These are phyloP conservation scores for Xanthoceras sorbifolium DNA, from an alignment of 345 rosid genomes.

Conservation along the genomic window DNA sequence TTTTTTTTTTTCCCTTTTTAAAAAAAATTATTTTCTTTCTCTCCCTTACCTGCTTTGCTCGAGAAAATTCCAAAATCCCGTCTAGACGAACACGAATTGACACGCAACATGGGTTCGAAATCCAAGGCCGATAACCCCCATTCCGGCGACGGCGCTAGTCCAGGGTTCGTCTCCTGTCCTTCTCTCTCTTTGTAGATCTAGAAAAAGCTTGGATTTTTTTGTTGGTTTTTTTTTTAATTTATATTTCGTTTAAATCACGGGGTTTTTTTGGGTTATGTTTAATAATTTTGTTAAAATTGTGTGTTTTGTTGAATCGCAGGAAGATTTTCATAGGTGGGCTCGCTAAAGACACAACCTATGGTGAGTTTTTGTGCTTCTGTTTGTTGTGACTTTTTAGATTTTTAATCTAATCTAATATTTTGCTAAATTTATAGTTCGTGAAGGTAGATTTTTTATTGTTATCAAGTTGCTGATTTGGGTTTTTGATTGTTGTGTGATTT, in stretches of 20 bases:
- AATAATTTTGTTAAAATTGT: not conserved
- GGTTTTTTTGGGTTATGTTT: not conserved
- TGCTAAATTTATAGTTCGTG: not conserved
- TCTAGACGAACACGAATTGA: too few species aligned
- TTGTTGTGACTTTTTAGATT: not conserved
- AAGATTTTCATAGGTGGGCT: slow-evolving; percentile 90
- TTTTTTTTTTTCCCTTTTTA: not conserved
- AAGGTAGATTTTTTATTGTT: not conserved
- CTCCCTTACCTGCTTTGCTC: too few species aligned
- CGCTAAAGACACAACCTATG: slow-evolving; percentile 67
- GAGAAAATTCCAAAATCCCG: not conserved
- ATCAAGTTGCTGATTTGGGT: not conserved
- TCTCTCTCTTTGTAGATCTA: not conserved
- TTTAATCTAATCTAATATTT: not conserved
- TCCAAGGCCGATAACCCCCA: slow-evolving; percentile 48
- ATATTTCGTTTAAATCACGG: too few species aligned
- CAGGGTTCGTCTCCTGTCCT: slow-evolving; percentile 52
- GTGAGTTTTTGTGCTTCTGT: slow-evolving; percentile 31
- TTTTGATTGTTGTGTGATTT: not conserved
- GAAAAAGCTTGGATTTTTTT: not conserved
- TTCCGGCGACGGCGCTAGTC: slow-evolving; percentile 77
- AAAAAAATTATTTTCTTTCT: too few species aligned
- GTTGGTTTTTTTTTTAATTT: not conserved
- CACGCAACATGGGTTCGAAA: slow-evolving; percentile 58
- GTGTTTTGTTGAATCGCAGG: slow-evolving; percentile 36